Base-by-base conservation (phyloP, 345 rosid genomes). In the Citrus maxima region DNA sequence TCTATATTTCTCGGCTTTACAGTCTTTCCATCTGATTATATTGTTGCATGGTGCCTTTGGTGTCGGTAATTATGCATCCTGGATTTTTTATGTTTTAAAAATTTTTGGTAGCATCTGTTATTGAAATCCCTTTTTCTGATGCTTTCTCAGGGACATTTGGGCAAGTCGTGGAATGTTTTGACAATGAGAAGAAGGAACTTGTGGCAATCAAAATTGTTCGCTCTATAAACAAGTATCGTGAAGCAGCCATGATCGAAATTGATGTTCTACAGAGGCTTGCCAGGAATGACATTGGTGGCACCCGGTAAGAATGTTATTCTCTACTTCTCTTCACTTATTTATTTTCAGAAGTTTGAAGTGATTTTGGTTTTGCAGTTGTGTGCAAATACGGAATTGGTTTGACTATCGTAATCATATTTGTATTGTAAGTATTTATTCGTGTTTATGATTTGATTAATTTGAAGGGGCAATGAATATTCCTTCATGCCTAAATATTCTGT, bases 341-440 rank as follows among this genome's bases (percentile, higher is more conserved):
- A 60, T 62, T 83, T 83, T 62, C 76, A 82, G 85, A 82, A 70
- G 30, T 74, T 83, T 77, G 34, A 77, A 69, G 62, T 82, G 80
- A 77, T 82, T 78, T 85, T 86, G 86, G 90, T 86, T 86, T 94
- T 94, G 98, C 98, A 94, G 99, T 94, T 96, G 98, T 94, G 99
- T 96, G 88, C 98, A 94, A 90, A 88, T 96, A 90, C 89, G 94
- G 98, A 91, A 94, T 95, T 96, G 99, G 98, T 96, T 96, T 96
- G 97, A 96, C 98, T 93, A 94, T 96, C 98, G 97, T 92, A 94
- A 94, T 90, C 97, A 95, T 95, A 86, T 96, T 80, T 96, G 99
- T 96, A 96, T 94, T 90, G 98, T 96, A 93, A 94, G 99, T 96
- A 86, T 84, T 82, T 88, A 85, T 85, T 89, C 77, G 78, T 83